Evolutionary conservation across 257 asterid species (phyloP).

Genomic region (Capsicum baccatum): DNA sequence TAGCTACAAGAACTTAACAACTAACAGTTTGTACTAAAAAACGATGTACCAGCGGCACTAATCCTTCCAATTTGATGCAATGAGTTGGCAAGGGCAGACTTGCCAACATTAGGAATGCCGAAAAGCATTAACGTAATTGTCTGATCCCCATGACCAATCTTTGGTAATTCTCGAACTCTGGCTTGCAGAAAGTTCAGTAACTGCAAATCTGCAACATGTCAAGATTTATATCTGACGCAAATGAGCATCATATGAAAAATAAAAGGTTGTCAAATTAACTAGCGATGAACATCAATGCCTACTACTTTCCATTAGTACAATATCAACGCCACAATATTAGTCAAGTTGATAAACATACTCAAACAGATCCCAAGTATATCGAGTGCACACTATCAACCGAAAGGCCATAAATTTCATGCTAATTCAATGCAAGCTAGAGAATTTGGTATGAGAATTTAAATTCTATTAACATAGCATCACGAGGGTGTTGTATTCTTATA

Average conservation of each 20-base stretch:
- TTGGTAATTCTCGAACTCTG: slow-evolving; percentile 68
- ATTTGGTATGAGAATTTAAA: too few species aligned
- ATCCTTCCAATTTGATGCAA: slow-evolving; percentile 94
- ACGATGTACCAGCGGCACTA: slow-evolving; percentile 74
- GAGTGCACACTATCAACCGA: too few species aligned
- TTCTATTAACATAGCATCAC: too few species aligned
- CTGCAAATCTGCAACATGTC: slow-evolving; percentile 46
- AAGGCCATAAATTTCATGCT: too few species aligned
- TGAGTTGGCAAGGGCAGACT: slow-evolving; percentile 92
- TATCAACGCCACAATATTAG: not conserved
- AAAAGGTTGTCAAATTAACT: not conserved
- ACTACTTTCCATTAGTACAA: not conserved
- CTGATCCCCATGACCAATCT: slow-evolving; percentile 40
- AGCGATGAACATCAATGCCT: not conserved
- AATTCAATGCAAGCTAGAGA: too few species aligned
- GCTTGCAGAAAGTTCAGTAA: slow-evolving; percentile 79
- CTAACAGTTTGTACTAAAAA: slow-evolving; percentile 22
- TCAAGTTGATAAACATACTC: not conserved
- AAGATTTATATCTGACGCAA: not conserved
- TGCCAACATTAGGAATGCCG: slow-evolving; percentile 93
- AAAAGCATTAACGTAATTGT: slow-evolving; percentile 72
- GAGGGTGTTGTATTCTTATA: too few species aligned
- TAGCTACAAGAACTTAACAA: not conserved
- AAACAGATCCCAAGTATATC: too few species aligned
- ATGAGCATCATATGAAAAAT: not conserved